Evolutionary conservation across 768 basidiomycete species (phyloP).

Genomic region (Boletus fagicola): DNA sequence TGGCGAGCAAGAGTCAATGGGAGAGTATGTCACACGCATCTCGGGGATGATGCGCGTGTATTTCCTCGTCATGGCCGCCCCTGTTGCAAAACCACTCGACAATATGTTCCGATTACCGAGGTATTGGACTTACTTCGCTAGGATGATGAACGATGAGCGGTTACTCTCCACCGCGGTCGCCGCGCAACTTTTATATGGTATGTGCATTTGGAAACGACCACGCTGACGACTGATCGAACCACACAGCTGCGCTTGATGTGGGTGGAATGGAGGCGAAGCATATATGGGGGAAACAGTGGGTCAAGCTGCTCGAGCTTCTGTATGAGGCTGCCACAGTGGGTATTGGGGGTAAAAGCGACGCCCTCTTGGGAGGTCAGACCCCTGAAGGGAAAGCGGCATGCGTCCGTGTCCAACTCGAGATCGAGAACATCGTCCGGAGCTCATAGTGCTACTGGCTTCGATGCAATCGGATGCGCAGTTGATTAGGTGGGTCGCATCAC

Average conservation of each 20-base stretch:
- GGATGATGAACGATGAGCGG: slow-evolving; percentile 52
- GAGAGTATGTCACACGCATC: slow-evolving; percentile 66
- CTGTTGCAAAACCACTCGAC: slow-evolving; percentile 39
- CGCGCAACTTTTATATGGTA: slow-evolving; percentile 68
- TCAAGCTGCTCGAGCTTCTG: slow-evolving; percentile 65
- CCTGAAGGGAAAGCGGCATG: slow-evolving; percentile 64
- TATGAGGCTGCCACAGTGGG: slow-evolving; percentile 63
- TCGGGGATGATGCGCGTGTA: slow-evolving; percentile 85
- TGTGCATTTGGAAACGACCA: slow-evolving; percentile 2
- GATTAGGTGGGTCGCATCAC: slow-evolving; percentile 5
- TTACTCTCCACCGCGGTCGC: slow-evolving; percentile 59
- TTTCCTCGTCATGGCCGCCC: slow-evolving; percentile 59
- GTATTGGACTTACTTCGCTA: slow-evolving; percentile 71
- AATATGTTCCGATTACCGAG: slow-evolving; percentile 58
- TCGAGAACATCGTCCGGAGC: slow-evolving; percentile 57
- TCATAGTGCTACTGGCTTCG: slow-evolving; percentile 16
- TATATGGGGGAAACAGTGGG: slow-evolving; percentile 78
- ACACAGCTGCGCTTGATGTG: slow-evolving; percentile 67
- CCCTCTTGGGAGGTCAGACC: slow-evolving; percentile 55
- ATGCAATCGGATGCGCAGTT: not conserved
- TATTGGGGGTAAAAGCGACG: slow-evolving; percentile 35
- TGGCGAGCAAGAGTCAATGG: slow-evolving; percentile 48
- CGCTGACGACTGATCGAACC: slow-evolving; percentile 12
- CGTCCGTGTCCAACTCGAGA: slow-evolving; percentile 58
- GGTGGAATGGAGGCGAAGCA: slow-evolving; percentile 57